Evolutionary conservation across 192 early-diverging fungal species (phyloP).

Genomic region (Haplosporangium gracile): DNA sequence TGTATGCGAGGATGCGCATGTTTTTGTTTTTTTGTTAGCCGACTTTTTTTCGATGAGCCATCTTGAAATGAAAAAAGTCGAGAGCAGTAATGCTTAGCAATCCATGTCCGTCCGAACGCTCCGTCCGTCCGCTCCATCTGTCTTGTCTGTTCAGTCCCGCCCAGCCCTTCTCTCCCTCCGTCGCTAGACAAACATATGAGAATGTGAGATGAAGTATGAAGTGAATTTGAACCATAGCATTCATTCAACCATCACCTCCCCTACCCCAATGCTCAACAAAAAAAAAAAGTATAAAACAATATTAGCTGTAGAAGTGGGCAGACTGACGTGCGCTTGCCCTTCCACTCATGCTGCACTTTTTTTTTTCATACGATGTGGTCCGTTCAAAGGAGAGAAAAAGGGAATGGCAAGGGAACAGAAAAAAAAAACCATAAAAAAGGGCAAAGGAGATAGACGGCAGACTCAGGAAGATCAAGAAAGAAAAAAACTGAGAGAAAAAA

Average conservation of each 20-base stretch:
- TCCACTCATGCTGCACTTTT: too few relatives aligned
- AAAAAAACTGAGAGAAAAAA: not conserved
- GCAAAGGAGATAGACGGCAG: not conserved
- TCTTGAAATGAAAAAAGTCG: constrained; percentile 7
- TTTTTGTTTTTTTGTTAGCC: not conserved
- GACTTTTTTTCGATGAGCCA: constrained; percentile 8
- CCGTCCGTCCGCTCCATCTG: not conserved
- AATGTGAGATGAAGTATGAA: not conserved
- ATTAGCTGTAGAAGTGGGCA: not conserved
- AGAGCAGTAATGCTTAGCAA: constrained; percentile 9
- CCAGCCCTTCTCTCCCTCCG: not conserved
- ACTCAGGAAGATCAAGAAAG: not conserved
- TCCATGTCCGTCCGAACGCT: constrained; percentile 3
- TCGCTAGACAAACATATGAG: not conserved
- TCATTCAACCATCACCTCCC: not conserved
- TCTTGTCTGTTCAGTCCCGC: not conserved
- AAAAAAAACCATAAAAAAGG: not conserved
- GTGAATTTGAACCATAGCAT: not conserved
- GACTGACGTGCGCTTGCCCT: too few relatives aligned
- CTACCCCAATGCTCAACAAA: not conserved
- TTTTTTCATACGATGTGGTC: not conserved
- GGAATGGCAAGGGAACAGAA: not conserved
- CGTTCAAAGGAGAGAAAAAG: not conserved
- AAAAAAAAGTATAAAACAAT: not conserved
- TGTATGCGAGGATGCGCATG: not conserved